Evolutionary conservation across 2,329 filamentous ascomycete species (phyloP), one percentile per base, ranked within the genome.

Genomic region (Mariannaea sp.): DNA sequence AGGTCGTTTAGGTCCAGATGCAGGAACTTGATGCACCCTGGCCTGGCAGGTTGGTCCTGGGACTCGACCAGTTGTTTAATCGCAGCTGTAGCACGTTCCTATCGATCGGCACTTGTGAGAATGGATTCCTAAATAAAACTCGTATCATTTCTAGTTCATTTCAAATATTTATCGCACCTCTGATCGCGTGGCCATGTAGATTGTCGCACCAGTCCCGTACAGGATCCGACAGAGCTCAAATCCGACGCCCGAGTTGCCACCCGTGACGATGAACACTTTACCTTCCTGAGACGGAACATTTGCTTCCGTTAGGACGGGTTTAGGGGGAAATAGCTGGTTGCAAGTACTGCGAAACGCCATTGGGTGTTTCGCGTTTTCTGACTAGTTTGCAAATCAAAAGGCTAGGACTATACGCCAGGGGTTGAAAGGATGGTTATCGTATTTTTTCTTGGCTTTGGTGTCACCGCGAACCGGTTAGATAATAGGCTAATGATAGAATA

Each of bases 171-270:
- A n/a, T 29, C 47, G 9, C 22, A 56, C 59, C 33, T 51, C 66
- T 41, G 66, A 70, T 40, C 80, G 75, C 2, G 74, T 76, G 7
- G 80, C 78, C 45, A 84, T 67, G 62, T 84, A 84, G 8, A 84
- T 73, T 1, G 73, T 83, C 16, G 71, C 81, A 16, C 80, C 78
- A 3, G 73, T 75, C 1, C 66, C 62, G 61, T 83, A 84, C 4
- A 86, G 72, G 1, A 84, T 75, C 46, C 75, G 76, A 49, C 70
- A 70, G 4, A 85, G 70, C 60, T 83, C 79, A 26, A 75, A 71
- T 2, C 81, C 81, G 5, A 82, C 71, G 19, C 71, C 71, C 1
- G 65, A 54, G 30, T 69, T 72, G 1, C 68, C 70, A 0, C 71
- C 70, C 0, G 81, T 85, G 7, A 85, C 74, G 32, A 85, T 77